Conservation (phyloP, 805 yeast genomes). For the Jamesozyma gamospora region DNA sequence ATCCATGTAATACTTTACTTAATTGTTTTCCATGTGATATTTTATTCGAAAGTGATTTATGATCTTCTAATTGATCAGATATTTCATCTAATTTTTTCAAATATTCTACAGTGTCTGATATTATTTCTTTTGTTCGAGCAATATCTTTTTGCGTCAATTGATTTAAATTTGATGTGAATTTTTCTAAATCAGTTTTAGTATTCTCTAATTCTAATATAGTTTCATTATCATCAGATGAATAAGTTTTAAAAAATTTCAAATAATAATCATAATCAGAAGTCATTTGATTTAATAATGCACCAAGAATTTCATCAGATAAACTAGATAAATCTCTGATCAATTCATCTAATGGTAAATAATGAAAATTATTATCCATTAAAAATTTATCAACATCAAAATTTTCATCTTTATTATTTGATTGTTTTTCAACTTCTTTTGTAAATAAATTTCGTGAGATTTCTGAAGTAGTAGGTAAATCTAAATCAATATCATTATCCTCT, state of each 20-base stretch:
- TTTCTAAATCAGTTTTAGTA: constrained; percentile 15
- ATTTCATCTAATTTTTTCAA: constrained; percentile 20
- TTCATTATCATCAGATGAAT: constrained; percentile 14
- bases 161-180: constrained; percentile 15
- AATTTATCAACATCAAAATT: constrained; percentile 22
- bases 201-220: constrained; percentile 16
- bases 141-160: constrained; percentile 16
- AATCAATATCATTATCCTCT: constrained; percentile 17
- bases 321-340: constrained; percentile 19
- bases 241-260: constrained; percentile 19
- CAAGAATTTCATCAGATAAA: constrained; percentile 19
- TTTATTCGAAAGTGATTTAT: constrained; percentile 10
- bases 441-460: constrained; percentile 23
- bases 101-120: constrained; percentile 21
- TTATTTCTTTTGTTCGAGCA: constrained; percentile 15
- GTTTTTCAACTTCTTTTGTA: constrained; percentile 12
- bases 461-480: constrained; percentile 21
- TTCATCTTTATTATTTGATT: neutral
- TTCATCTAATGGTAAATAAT: constrained; percentile 24
- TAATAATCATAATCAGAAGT: constrained; percentile 20
- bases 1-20: constrained; percentile 18
- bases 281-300: constrained; percentile 19
- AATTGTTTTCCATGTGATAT: constrained; percentile 14
- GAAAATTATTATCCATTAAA: constrained; percentile 24
- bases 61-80: constrained; percentile 11